These are phyloP conservation scores for Mimosa pudica DNA, from an alignment of 306 rosid species.

Conservation along the genomic window DNA sequence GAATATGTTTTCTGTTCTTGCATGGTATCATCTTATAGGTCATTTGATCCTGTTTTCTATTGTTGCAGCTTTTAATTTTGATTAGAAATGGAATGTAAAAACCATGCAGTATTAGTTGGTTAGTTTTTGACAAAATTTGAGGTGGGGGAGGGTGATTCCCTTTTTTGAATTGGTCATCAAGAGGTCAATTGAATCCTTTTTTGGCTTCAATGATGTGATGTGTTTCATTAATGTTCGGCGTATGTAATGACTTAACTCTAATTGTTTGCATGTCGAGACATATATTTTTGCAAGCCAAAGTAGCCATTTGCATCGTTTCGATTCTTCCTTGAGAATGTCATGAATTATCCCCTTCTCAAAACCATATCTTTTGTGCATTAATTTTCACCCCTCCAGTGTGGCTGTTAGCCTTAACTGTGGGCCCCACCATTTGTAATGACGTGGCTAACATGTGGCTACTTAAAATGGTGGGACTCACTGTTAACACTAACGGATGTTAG, in stretches of 20 bases:
- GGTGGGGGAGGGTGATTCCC: no score
- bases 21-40: conserved; percentile 22
- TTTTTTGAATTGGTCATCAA: neutral
- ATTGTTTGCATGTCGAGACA: conserved; percentile 1
- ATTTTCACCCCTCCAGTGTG: conserved; percentile 22
- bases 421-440: no score
- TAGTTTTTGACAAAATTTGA: conserved; percentile 25
- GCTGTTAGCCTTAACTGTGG: neutral
- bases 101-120: conserved; percentile 16
- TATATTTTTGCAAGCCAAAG: conserved; percentile 22
- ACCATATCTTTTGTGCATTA: neutral
- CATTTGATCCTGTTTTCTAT: conserved; percentile 22
- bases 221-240: conserved; percentile 12
- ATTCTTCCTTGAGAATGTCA: conserved; percentile 10
- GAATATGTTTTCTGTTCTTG: neutral
- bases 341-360: conserved; percentile 7
- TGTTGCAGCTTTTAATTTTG: conserved; percentile 6
- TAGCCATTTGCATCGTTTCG: conserved; percentile 12
- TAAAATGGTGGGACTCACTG: no score
- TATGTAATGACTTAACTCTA: conserved; percentile 20
- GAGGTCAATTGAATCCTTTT: conserved; percentile 16
- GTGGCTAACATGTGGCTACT: no score
- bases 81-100: conserved; percentile 13
- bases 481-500: no score
- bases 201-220: neutral